Base-by-base conservation (phyloP, 306 rosid genomes). In the Medicago arabica region DNA sequence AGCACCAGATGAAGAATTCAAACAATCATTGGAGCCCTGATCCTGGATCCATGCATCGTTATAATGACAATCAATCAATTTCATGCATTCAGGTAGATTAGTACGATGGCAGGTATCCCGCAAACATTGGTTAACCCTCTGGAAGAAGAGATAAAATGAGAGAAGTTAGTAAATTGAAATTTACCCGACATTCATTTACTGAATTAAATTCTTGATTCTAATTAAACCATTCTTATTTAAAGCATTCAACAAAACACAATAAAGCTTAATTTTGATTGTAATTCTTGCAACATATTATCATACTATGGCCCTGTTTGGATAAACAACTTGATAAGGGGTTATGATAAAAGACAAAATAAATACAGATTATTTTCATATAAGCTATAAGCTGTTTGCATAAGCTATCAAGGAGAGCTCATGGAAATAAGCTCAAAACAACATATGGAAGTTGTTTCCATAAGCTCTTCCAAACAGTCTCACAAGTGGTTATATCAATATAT, bases 111-210 rank as follows among this genome's bases (percentile, higher is more conserved):
- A 58, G 9, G 38, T 2, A 4, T 72, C 14, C 59, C 91, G 83
- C 74, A 93, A 75, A 80, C 97, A 93, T 85, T 90, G 94, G 75
- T 87, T 91, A 82, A 91, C 91, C 83, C 97, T 85, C 98, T 93
- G 75, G 51, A 60, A 74, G 39, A 43, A 7, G 1, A 19, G 62
- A 69, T 39, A 28, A 69, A 28, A 23, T 3, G 77, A 34, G 12
- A 15, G 68, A 69, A 54, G 67, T 79, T 71, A 81, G 74, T 75
- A 67, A 58, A 55, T 47, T 23, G 23, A 79, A 66, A 31, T 38
- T n/a, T 39, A 78, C 21, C 25, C 15, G 57, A 8, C 38, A 67
- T 40, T 64, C 70, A 77, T 50, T 40, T 59, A 57, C 68, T 1
- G 66, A 73, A 78, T 78, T 16, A 73, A 60, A 41, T 43, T 72